Evolutionary conservation across 345 rosid species (phyloP).

Genomic region (Salix caprea): DNA sequence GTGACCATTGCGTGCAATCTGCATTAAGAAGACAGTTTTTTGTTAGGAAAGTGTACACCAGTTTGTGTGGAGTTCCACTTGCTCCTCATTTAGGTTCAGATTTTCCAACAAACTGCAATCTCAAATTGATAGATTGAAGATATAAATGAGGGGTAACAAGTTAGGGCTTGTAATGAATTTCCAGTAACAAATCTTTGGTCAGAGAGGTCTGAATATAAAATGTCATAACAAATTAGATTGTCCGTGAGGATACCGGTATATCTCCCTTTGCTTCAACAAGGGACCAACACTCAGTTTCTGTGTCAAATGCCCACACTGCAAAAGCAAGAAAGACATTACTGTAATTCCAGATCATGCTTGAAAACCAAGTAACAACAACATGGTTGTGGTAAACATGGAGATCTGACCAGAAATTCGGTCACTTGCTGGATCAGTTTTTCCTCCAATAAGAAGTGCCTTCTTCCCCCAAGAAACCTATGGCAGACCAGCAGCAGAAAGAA

Average conservation of each 20-base stretch:
- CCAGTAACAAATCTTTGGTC: background rate
- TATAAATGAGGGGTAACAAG: background rate
- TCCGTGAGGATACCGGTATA: conserved; percentile 52
- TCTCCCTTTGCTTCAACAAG: conserved; percentile 94
- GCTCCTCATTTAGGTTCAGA: background rate
- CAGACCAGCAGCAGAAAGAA: conserved; percentile 12
- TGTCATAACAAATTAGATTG: background rate
- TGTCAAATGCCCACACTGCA: conserved; percentile 90
- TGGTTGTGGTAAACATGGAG: conserved; percentile 6
- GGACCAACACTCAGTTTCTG: conserved; percentile 89
- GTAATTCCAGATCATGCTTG: background rate
- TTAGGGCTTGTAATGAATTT: background rate
- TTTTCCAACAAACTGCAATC: background rate
- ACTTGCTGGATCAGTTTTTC: conserved; percentile 76
- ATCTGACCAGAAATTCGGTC: conserved; percentile 79
- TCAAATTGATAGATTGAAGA: background rate
- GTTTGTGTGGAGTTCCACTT: background rate
- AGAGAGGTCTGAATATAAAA: background rate
- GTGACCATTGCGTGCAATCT: conserved; percentile 89
- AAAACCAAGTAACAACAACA: background rate
- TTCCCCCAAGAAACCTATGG: conserved; percentile 92
- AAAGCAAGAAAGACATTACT: conserved; percentile 19
- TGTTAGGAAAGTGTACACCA: background rate
- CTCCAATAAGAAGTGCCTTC: conserved; percentile 81
- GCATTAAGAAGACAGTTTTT: conserved; percentile 20